Evolutionary conservation across 805 yeast species (phyloP).

Genomic region (Candida caryicola): DNA sequence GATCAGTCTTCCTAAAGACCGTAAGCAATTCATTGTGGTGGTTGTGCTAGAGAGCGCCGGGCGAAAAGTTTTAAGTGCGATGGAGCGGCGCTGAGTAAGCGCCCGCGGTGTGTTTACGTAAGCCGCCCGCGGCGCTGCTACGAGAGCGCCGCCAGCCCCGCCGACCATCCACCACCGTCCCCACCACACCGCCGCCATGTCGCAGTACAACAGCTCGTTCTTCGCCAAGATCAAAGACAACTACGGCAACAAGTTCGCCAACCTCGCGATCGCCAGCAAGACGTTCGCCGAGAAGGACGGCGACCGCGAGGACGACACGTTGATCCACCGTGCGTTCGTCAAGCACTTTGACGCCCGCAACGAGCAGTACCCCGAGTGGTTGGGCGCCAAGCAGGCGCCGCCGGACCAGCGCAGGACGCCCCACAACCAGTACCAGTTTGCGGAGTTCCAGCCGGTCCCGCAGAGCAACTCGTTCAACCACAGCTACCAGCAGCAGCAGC

Average conservation of each 20-base stretch:
- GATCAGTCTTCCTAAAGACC: background rate
- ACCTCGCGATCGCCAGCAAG: slow-evolving; percentile 26
- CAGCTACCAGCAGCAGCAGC: slow-evolving; percentile 9
- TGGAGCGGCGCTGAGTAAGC: too few species aligned
- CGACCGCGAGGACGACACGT: slow-evolving; percentile 33
- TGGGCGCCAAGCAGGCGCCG: slow-evolving; percentile 24
- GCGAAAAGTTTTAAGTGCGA: too few species aligned
- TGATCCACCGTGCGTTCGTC: slow-evolving; percentile 44
- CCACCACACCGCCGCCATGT: background rate
- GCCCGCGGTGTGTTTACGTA: too few species aligned
- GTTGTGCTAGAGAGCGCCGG: too few species aligned
- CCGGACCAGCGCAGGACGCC: slow-evolving; percentile 7
- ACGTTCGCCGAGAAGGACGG: slow-evolving; percentile 38
- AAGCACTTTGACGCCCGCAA: slow-evolving; percentile 31
- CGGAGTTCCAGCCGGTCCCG: slow-evolving; percentile 13
- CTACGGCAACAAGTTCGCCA: slow-evolving; percentile 36
- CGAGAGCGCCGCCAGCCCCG: background rate
- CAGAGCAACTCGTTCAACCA: slow-evolving; percentile 10
- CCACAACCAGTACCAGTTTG: slow-evolving; percentile 9
- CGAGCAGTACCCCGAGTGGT: slow-evolving; percentile 44
- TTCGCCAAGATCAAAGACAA: slow-evolving; percentile 36
- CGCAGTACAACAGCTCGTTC: slow-evolving; percentile 12
- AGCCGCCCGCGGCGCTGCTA: too few species aligned
- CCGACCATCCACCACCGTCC: background rate
- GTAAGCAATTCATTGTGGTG: background rate